A percentile compares a stretch with the other conserved stretches of the same genome.
These are phyloP conservation scores for Thraustochytrium sp. DNA, from an alignment of 352 stramenopile genomes.

Conservation along the genomic window DNA sequence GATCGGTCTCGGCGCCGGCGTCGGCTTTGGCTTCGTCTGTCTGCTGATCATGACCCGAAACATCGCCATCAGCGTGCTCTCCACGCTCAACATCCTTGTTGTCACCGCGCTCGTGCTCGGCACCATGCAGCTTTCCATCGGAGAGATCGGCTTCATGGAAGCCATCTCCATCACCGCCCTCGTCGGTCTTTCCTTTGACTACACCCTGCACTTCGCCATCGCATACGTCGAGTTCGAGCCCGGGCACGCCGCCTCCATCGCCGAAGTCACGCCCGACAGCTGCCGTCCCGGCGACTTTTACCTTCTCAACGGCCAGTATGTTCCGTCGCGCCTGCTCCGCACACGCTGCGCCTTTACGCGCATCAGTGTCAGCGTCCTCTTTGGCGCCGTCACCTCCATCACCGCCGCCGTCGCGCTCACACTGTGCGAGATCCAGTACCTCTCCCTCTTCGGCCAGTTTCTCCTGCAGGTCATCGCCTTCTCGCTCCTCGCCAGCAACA, in stretches of 20 bases:
- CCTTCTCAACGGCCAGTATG: neutral
- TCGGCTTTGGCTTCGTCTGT: conserved; percentile 13
- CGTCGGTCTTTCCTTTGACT: conserved; percentile 21
- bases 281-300: neutral
- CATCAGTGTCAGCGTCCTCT: neutral
- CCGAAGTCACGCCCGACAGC: neutral
- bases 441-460: neutral
- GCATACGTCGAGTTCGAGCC: conserved; percentile 20
- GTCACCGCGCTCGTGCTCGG: conserved; percentile 4
- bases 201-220: conserved; percentile 19
- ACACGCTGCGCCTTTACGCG: neutral
- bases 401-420: neutral
- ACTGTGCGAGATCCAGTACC: conserved; percentile 4
- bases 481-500: neutral
- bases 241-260: neutral
- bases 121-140: neutral
- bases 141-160: conserved; percentile 2
- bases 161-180: conserved; percentile 19
- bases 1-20: neutral
- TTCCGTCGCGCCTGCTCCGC: neutral
- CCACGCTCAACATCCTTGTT: neutral
- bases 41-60: conserved; percentile 26
- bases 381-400: neutral
- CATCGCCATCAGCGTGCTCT: neutral
- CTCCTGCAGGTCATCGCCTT: neutral